Percentiles rank a stretch among this genome's conserved stretches.
These are phyloP conservation scores for Alternaria ventricosa DNA, from an alignment of 2,329 filamentous ascomycete genomes.

Conservation along the genomic window DNA sequence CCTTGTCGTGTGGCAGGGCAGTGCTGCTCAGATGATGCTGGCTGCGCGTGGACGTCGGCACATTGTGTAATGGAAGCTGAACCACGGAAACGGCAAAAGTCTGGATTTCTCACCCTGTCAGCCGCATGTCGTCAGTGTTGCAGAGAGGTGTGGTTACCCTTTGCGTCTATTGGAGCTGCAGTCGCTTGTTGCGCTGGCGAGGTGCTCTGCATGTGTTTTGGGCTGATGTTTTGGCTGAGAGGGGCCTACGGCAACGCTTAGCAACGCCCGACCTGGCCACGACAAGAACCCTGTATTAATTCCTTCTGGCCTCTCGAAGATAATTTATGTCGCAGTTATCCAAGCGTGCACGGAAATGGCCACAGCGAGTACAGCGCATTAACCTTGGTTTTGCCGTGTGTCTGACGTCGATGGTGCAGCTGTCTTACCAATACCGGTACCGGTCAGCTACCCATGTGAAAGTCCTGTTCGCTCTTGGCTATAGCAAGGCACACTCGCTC, in stretches of 20 bases:
- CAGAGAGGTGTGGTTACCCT: constrained; percentile 13
- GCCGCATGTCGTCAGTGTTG: constrained; percentile 29
- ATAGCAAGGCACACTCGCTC: not conserved
- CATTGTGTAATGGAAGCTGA: constrained; percentile 27
- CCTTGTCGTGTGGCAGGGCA: constrained; percentile 34
- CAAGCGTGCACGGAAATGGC: not conserved
- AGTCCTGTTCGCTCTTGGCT: constrained; percentile 3
- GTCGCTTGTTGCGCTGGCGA: constrained; percentile 25
- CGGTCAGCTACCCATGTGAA: constrained; percentile 16
- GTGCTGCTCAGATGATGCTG: constrained; percentile 45
- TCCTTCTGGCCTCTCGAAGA: not conserved
- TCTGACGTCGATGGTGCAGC: constrained; percentile 20
- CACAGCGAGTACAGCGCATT: not conserved
- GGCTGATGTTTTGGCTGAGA: constrained; percentile 25
- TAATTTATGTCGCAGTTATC: not conserved
- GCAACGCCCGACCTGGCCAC: constrained; percentile 10
- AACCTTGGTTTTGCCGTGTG: not conserved
- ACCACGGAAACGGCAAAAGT: constrained; percentile 12
- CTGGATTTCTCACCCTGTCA: constrained; percentile 23
- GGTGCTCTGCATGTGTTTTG: constrained; percentile 24
- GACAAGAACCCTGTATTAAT: not conserved
- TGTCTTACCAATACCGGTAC: constrained; percentile 9
- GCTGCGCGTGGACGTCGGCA: constrained; percentile 33
- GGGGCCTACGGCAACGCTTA: constrained; percentile 23
- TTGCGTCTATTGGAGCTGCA: constrained; percentile 22